A percentile compares a stretch with the other conserved stretches of the same genome.
Conservation (phyloP, 1,139 yeast genomes). For the Sugiyamaella paludigena region DNA sequence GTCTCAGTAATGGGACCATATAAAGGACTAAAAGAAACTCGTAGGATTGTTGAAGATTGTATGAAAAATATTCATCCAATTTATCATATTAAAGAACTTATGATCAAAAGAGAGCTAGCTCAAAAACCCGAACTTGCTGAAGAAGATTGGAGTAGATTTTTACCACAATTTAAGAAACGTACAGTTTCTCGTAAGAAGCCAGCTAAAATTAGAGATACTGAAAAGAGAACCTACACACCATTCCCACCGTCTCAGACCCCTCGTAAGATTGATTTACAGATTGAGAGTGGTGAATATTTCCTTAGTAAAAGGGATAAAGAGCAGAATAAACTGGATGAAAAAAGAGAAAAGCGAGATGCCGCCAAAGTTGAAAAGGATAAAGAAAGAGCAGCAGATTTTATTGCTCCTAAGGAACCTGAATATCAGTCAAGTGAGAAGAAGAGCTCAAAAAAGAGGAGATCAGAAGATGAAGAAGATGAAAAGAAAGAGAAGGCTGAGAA, state of each 20-base stretch:
- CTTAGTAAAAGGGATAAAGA: constrained; percentile 81
- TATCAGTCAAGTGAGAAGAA: constrained; percentile 35
- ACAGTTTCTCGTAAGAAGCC: constrained; percentile 93
- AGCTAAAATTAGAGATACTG: constrained; percentile 51
- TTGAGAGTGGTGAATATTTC: constrained; percentile 98
- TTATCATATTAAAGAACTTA: constrained; percentile 91
- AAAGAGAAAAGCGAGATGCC: constrained; percentile 74
- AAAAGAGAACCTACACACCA: constrained; percentile 88
- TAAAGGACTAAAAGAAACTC: constrained; percentile 86
- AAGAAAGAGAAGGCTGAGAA: constrained; percentile 30
- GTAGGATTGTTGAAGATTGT: constrained; percentile 96
- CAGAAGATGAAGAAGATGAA: constrained; percentile 16
- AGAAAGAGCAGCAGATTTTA: constrained; percentile 74
- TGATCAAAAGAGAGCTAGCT: constrained; percentile 94
- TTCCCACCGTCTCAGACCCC: constrained; percentile 99
- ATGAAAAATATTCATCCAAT: constrained; percentile 96
- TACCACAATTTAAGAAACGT: constrained; percentile 96
- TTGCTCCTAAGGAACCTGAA: constrained; percentile 78
- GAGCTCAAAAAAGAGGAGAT: constrained; percentile 21
- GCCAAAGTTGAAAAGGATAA: constrained; percentile 61
- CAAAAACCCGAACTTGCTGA: constrained; percentile 92
- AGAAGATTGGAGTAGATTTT: constrained; percentile 95
- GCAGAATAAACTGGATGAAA: constrained; percentile 66
- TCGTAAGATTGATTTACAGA: constrained; percentile 94
- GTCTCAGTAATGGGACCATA: constrained; percentile 97